These are phyloP conservation scores for Acacia melanoxylon DNA, from an alignment of 306 rosid species.

Conservation along the genomic window DNA sequence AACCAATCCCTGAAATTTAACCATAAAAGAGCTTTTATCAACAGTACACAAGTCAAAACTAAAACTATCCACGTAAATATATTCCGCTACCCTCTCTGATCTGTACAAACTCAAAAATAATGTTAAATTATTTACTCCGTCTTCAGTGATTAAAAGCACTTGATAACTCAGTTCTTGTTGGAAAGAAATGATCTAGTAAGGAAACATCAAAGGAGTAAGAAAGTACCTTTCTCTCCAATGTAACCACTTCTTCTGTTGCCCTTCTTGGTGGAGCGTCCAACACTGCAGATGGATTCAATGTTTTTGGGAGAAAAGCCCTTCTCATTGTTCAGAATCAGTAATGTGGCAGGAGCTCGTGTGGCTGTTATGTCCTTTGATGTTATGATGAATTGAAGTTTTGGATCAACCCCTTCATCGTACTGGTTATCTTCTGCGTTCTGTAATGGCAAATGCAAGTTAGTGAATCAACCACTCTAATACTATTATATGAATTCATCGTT, in stretches of 20 bases:
- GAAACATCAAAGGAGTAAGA: not conserved
- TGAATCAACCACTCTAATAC: not conserved
- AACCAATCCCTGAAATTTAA: constrained; percentile 72
- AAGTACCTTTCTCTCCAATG: constrained; percentile 85
- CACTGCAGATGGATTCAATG: constrained; percentile 75
- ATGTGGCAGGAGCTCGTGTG: constrained; percentile 65
- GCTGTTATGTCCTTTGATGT: constrained; percentile 65
- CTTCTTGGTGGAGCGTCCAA: constrained; percentile 80
- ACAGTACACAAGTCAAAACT: not conserved
- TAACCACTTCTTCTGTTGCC: constrained; percentile 64
- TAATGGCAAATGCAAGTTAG: not conserved
- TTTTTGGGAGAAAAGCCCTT: constrained; percentile 61
- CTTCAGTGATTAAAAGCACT: not conserved
- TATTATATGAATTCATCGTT: not conserved
- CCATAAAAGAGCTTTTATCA: constrained; percentile 12
- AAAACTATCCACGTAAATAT: not conserved
- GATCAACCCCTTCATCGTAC: constrained; percentile 47
- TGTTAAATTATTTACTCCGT: not conserved
- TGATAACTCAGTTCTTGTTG: not conserved
- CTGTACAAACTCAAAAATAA: not conserved
- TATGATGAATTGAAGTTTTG: constrained; percentile 65
- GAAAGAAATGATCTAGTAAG: not conserved
- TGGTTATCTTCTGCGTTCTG: constrained; percentile 89
- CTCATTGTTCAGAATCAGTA: constrained; percentile 74
- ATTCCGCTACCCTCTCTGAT: not conserved